A percentile compares a stretch with the other conserved stretches of the same genome.
Evolutionary conservation across 805 yeast genomes (phyloP).

Genomic region (Suhomyces sp.): DNA sequence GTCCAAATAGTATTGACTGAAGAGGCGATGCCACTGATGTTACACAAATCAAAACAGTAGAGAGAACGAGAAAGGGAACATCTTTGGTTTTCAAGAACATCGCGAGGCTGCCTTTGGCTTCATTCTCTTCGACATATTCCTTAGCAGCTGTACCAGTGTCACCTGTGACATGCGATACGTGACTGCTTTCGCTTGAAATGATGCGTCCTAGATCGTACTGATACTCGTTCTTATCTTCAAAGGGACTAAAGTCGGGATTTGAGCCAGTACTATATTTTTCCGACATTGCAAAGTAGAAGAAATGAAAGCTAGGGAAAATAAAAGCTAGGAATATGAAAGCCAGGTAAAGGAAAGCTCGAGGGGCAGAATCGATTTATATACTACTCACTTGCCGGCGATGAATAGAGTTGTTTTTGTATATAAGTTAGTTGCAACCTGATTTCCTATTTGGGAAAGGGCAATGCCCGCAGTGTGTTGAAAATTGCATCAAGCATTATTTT

Average conservation of each 20-base stretch:
- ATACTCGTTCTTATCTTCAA: neutral
- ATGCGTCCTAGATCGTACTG: neutral
- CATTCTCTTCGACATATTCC: neutral
- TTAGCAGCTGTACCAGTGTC: neutral
- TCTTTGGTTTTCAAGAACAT: slow-evolving; percentile 25
- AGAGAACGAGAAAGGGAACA: slow-evolving; percentile 14
- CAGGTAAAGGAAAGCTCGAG: neutral
- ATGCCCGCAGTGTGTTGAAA: slow-evolving; percentile 4
- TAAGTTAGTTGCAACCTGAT: slow-evolving; percentile 1
- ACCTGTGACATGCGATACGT: neutral
- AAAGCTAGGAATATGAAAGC: too few species aligned
- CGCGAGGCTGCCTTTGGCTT: slow-evolving; percentile 8
- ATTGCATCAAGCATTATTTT: neutral
- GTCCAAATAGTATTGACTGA: slow-evolving; percentile 63
- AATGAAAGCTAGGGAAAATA: too few species aligned
- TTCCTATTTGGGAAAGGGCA: slow-evolving; percentile 9
- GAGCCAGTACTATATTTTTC: neutral
- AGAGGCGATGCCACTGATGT: slow-evolving; percentile 61
- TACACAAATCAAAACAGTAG: slow-evolving; percentile 38
- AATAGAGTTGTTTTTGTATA: neutral
- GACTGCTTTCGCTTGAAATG: neutral
- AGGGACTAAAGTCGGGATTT: neutral
- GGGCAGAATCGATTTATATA: neutral
- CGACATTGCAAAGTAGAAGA: neutral
- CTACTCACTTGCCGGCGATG: neutral